A percentile compares a stretch with the other conserved stretches of the same genome.
phyloP scores from a whole-genome alignment of 2,329 filamentous ascomycete species.

The Colletotrichum tofieldiae region DNA sequence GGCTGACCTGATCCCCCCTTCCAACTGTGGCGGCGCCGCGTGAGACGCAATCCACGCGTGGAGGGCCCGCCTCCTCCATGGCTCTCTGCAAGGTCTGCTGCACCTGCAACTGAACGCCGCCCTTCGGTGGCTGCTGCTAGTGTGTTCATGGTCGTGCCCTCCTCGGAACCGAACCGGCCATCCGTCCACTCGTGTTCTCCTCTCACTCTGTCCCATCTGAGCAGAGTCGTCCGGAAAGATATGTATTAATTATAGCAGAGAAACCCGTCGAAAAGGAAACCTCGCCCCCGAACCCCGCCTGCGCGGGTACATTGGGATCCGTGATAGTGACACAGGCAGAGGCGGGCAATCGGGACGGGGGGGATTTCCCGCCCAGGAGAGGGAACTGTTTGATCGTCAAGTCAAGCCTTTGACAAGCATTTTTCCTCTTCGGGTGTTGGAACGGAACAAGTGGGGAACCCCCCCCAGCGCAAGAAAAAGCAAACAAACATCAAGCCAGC shows the following conservation, averaged over 20 bases:
- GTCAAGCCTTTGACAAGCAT: slow-evolving; percentile 39
- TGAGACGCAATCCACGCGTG: not conserved
- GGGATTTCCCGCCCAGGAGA: not conserved
- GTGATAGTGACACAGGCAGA: not conserved
- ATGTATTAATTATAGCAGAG: too few relatives aligned
- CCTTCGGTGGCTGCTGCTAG: not conserved
- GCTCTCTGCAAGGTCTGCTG: not conserved
- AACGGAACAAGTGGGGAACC: not conserved
- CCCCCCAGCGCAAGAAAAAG: not conserved
- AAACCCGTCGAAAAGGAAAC: too few relatives aligned
- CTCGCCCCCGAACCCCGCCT: not conserved
- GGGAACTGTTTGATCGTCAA: slow-evolving; percentile 32
- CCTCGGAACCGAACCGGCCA: not conserved
- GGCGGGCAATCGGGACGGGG: not conserved
- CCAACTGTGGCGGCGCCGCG: not conserved
- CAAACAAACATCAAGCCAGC: not conserved
- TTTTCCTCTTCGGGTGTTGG: not conserved
- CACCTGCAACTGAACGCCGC: not conserved
- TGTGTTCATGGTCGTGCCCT: not conserved
- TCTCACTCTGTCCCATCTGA: too few relatives aligned
- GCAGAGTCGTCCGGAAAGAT: not conserved
- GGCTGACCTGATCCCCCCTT: not conserved
- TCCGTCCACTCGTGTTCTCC: not conserved
- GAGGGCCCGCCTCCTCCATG: too few relatives aligned
- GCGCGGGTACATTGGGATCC: not conserved